A percentile compares a stretch with the other conserved stretches of the same genome.
Evolutionary conservation across 2,329 filamentous ascomycete genomes (phyloP).

Genomic region (Lecanosticta acicola): DNA sequence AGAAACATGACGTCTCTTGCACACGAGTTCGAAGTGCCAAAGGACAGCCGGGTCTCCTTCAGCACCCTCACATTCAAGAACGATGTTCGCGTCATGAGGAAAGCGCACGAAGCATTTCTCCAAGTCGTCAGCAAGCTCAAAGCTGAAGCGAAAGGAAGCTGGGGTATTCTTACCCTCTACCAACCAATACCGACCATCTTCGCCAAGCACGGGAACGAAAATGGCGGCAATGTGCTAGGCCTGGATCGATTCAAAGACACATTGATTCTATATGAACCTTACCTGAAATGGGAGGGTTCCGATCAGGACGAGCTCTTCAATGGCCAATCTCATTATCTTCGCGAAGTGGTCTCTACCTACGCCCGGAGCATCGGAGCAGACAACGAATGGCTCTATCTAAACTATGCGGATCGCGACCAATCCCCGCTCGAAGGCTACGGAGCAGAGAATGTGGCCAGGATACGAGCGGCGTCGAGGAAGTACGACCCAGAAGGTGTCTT

Average conservation of each 20-base stretch:
- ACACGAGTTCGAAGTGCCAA: constrained; percentile 3
- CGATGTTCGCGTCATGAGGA: constrained; percentile 7
- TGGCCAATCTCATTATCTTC: neutral
- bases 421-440: constrained; percentile 9
- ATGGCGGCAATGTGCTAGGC: constrained; percentile 31
- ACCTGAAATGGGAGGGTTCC: constrained; percentile 9
- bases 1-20: constrained; percentile 10
- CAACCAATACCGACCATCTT: constrained; percentile 10
- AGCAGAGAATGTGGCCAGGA: constrained; percentile 1
- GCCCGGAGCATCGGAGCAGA: constrained; percentile 1
- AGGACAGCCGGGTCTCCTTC: constrained; percentile 8
- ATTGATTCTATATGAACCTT: constrained; percentile 10
- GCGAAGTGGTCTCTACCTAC: neutral
- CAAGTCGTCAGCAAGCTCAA: constrained; percentile 4
- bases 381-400: constrained; percentile 9
- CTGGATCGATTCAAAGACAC: constrained; percentile 31
- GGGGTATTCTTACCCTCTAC: constrained; percentile 4
- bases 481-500: constrained; percentile 12
- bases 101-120: constrained; percentile 9
- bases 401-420: constrained; percentile 9
- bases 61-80: constrained; percentile 10
- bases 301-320: constrained; percentile 6
- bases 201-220: constrained; percentile 3
- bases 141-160: constrained; percentile 9
- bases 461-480: constrained; percentile 7